phyloP scores from a whole-genome alignment of 805 yeast species.

The Barnettozyma sp. region DNA sequence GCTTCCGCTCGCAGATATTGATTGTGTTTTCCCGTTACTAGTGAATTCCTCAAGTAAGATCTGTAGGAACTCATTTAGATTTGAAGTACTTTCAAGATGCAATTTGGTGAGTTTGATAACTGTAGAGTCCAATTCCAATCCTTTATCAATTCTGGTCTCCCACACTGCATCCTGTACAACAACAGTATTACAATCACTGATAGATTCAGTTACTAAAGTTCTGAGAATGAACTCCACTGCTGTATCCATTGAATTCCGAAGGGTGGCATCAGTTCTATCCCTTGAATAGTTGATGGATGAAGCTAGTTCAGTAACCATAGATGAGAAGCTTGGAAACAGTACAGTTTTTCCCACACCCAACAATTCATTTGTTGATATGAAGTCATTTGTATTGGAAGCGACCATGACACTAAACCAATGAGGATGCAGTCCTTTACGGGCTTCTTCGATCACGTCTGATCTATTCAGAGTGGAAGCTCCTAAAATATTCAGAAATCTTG shows the following conservation, averaged over 20 bases:
- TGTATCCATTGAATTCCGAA: constrained; percentile 30
- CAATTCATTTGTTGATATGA: constrained; percentile 37
- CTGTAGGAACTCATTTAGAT: constrained; percentile 30
- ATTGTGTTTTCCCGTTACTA: constrained; percentile 9
- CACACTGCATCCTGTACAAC: constrained; percentile 68
- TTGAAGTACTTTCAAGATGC: constrained; percentile 20
- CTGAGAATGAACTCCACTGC: constrained; percentile 51
- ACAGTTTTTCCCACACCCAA: constrained; percentile 33
- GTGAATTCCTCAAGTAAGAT: constrained; percentile 16
- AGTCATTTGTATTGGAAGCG: constrained; percentile 38
- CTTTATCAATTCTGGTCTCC: constrained; percentile 61
- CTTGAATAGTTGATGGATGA: constrained; percentile 22
- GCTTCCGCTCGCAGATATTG: constrained; percentile 22
- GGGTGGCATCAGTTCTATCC: constrained; percentile 22
- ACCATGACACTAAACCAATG: constrained; percentile 60
- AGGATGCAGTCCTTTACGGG: constrained; percentile 74
- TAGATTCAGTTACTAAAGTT: constrained; percentile 59
- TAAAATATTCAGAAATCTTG: constrained; percentile 58
- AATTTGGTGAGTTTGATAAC: constrained; percentile 33
- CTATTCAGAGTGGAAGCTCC: constrained; percentile 54
- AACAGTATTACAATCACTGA: constrained; percentile 44
- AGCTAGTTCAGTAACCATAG: constrained; percentile 30
- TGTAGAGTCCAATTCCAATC: constrained; percentile 51
- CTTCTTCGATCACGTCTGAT: constrained; percentile 74
- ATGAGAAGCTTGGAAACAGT: constrained; percentile 49